Evolutionary conservation across 139 green algal species (phyloP).

Genomic region (Haematococcus lacustris): DNA sequence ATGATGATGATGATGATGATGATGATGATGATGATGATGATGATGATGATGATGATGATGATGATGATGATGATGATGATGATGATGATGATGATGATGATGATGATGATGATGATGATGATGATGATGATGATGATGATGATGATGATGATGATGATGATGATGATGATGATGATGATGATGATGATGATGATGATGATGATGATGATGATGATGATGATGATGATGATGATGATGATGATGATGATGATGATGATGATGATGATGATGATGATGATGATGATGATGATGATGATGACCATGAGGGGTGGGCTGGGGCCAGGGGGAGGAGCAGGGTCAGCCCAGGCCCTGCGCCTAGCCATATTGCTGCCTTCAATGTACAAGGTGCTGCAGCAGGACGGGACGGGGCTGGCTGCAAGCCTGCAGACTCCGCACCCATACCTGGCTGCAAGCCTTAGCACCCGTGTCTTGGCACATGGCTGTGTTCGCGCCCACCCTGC

Average conservation of each 20-base stretch:
- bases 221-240: not conserved
- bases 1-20: not conserved
- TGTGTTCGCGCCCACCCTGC: no score
- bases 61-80: not conserved
- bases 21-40: not conserved
- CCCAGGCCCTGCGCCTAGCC: no score
- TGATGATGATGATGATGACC: no score
- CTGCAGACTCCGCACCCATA: no score
- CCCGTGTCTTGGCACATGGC: no score
- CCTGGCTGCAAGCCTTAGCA: no score
- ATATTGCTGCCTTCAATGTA: no score
- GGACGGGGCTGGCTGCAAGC: no score
- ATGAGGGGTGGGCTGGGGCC: no score
- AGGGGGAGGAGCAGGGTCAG: no score
- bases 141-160: not conserved
- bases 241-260: not conserved
- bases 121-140: not conserved
- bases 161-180: not conserved
- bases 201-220: not conserved
- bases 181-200: not conserved
- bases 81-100: not conserved
- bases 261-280: not conserved
- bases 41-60: not conserved
- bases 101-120: not conserved
- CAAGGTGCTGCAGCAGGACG: no score